These are phyloP conservation scores for Margaritispora aquatica DNA, from an alignment of 495 filamentous ascomycete genomes.

Conservation along the genomic window DNA sequence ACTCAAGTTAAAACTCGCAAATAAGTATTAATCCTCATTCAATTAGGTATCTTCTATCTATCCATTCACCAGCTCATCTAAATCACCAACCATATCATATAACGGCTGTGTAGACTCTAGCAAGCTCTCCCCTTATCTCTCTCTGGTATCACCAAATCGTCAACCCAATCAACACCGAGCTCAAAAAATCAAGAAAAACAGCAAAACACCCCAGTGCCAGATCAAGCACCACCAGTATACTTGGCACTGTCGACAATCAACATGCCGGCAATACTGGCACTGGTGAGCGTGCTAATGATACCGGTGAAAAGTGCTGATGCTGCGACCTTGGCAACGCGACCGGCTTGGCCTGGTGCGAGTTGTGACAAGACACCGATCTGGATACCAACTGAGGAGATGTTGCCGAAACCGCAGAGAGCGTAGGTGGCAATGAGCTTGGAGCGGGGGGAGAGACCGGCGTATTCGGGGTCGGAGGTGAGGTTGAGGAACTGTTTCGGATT, in stretches of 20 bases:
- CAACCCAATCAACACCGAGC: too few species aligned
- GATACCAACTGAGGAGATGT: constrained; percentile 74
- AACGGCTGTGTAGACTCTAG: too few species aligned
- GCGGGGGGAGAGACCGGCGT: constrained; percentile 54
- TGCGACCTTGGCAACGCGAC: constrained; percentile 70
- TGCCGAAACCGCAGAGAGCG: constrained; percentile 70
- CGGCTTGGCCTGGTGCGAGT: constrained; percentile 64
- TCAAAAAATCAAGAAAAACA: too few species aligned
- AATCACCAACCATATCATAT: too few species aligned
- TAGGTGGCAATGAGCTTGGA: constrained; percentile 69
- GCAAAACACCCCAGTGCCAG: too few species aligned
- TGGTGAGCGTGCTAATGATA: constrained; percentile 72
- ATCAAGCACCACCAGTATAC: too few species aligned
- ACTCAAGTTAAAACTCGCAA: too few species aligned
- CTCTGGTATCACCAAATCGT: too few species aligned
- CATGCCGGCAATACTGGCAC: constrained; percentile 74
- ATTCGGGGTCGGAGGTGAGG: constrained; percentile 41
- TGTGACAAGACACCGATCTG: constrained; percentile 83
- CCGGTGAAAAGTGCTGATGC: constrained; percentile 68
- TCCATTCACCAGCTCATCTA: too few species aligned
- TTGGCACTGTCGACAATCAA: constrained; percentile 46
- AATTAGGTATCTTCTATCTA: too few species aligned
- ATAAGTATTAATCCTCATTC: too few species aligned
- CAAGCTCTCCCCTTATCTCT: too few species aligned
- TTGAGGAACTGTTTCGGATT: constrained; percentile 40